These are phyloP conservation scores for Epichloe scottii DNA, from an alignment of 2,329 filamentous ascomycete species.

Conservation along the genomic window DNA sequence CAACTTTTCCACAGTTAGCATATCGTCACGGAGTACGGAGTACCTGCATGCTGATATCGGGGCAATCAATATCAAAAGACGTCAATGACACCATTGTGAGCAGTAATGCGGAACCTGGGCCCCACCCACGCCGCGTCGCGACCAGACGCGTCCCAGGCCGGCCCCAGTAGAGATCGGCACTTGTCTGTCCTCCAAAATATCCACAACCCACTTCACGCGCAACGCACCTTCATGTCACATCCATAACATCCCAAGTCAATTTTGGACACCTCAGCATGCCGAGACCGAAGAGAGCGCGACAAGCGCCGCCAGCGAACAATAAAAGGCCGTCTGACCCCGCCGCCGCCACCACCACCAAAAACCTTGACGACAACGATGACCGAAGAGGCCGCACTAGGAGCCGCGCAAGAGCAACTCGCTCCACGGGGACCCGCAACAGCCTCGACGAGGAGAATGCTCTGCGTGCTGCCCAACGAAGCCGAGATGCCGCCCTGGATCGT, in stretches of 20 bases:
- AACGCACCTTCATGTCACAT: not conserved
- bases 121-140: slow-evolving; percentile 13
- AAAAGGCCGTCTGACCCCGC: not conserved
- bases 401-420: slow-evolving; percentile 10
- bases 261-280: slow-evolving; percentile 6
- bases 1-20: too few species aligned
- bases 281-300: slow-evolving; percentile 9
- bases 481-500: slow-evolving; percentile 24
- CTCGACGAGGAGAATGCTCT: slow-evolving; percentile 16
- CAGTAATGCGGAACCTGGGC: not conserved
- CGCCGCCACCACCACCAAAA: not conserved
- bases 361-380: slow-evolving; percentile 9
- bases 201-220: not conserved
- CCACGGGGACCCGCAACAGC: slow-evolving; percentile 8
- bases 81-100: not conserved
- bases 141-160: slow-evolving; percentile 13
- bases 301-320: slow-evolving; percentile 1
- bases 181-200: slow-evolving; percentile 11
- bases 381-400: slow-evolving; percentile 14
- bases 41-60: too few species aligned
- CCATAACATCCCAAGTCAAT: not conserved
- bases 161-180: not conserved
- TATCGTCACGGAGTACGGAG: too few species aligned
- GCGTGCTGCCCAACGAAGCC: slow-evolving; percentile 15
- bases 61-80: not conserved